These are phyloP conservation scores for Dactylella cylindrospora DNA, from an alignment of 2,329 filamentous ascomycete genomes.

Conservation along the genomic window DNA sequence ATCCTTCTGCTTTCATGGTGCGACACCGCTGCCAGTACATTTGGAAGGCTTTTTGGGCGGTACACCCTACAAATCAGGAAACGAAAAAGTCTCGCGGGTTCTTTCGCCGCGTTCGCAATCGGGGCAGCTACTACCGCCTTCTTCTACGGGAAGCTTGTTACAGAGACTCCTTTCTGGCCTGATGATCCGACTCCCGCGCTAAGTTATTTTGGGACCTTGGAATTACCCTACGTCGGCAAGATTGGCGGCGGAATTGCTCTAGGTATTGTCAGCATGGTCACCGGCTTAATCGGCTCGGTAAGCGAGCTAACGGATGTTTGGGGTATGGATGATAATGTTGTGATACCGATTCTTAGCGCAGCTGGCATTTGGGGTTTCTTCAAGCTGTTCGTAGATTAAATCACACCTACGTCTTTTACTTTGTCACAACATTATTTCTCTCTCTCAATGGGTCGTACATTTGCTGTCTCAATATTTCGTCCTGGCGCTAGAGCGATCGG, in stretches of 20 bases:
- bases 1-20: slow-evolving; percentile 95
- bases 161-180: slow-evolving; percentile 65
- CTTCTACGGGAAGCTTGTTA: slow-evolving; percentile 87
- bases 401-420: no score
- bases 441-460: no score
- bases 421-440: no score
- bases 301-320: slow-evolving; percentile 91
- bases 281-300: slow-evolving; percentile 81
- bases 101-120: slow-evolving; percentile 76
- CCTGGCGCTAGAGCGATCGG: no score
- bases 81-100: slow-evolving; percentile 90
- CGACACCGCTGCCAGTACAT: slow-evolving; percentile 93
- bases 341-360: slow-evolving; percentile 88
- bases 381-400: slow-evolving; percentile 66
- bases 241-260: slow-evolving; percentile 73
- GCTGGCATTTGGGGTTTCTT: slow-evolving; percentile 88
- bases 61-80: slow-evolving; percentile 82
- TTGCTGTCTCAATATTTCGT: no score
- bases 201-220: slow-evolving; percentile 76
- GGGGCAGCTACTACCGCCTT: slow-evolving; percentile 78
- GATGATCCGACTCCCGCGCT: slow-evolving; percentile 71
- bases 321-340: slow-evolving; percentile 95
- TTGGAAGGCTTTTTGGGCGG: slow-evolving; percentile 83
- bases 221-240: slow-evolving; percentile 65
- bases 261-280: slow-evolving; percentile 77